These are phyloP conservation scores for Fusarium succisae DNA, from an alignment of 2,329 filamentous ascomycete species.

Conservation along the genomic window DNA sequence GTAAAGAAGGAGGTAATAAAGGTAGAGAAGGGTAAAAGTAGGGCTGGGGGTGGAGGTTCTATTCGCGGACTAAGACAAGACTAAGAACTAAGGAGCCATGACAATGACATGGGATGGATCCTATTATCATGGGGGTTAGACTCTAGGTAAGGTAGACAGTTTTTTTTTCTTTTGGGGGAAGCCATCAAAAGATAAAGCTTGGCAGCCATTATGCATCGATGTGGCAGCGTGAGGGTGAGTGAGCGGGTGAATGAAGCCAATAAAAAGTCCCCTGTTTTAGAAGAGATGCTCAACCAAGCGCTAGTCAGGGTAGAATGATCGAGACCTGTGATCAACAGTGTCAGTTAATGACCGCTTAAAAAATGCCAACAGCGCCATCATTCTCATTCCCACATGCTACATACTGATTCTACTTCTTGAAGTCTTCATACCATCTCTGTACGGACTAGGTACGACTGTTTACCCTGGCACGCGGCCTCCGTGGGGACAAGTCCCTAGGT, in stretches of 20 bases:
- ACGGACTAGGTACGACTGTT: not conserved
- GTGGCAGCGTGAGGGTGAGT: not conserved
- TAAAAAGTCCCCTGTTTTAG: constrained; percentile 28
- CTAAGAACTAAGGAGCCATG: constrained; percentile 29
- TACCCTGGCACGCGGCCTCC: constrained; percentile 30
- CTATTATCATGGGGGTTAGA: constrained; percentile 36
- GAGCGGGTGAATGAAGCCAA: constrained; percentile 5
- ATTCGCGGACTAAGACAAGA: constrained; percentile 9
- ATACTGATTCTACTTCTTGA: not conserved
- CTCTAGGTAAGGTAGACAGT: not conserved
- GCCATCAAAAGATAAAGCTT: constrained; percentile 25
- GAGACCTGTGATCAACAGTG: constrained; percentile 7
- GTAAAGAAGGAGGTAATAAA: not conserved
- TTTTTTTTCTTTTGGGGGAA: constrained; percentile 11
- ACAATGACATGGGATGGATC: constrained; percentile 29
- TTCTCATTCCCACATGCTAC: not conserved
- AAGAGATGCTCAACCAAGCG: constrained; percentile 1
- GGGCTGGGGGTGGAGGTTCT: constrained; percentile 35
- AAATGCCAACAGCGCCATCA: not conserved
- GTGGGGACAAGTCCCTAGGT: constrained; percentile 6
- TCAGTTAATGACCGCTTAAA: not conserved
- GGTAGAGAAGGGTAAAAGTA: constrained; percentile 24
- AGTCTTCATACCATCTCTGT: not conserved
- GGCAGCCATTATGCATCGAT: constrained; percentile 11
- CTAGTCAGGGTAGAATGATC: constrained; percentile 8